A percentile compares a stretch with the other conserved stretches of the same genome.
These are phyloP conservation scores for Pseudisothecium myosuroides DNA, from an alignment of 225 moss, liverwort and hornwort species.

Conservation along the genomic window DNA sequence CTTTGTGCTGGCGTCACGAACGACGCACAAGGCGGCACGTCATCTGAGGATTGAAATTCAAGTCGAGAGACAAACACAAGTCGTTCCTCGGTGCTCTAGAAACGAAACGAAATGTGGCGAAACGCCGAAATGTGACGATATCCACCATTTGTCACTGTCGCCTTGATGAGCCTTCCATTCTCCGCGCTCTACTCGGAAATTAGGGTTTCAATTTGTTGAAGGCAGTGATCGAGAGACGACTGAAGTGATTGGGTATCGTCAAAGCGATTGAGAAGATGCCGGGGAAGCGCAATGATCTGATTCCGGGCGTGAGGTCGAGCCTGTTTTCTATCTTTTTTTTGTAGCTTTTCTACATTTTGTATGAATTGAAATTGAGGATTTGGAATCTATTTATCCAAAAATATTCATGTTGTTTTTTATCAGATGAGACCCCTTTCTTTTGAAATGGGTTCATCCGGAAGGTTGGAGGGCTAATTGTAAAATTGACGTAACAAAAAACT, in stretches of 20 bases:
- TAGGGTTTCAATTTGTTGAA: neutral
- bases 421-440: neutral
- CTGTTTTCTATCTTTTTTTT: neutral
- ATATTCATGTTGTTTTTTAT: neutral
- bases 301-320: neutral
- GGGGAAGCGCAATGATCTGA: neutral
- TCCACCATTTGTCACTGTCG: neutral
- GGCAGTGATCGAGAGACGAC: neutral
- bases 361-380: neutral
- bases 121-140: neutral
- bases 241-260: neutral
- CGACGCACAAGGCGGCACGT: neutral
- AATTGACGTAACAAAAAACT: neutral
- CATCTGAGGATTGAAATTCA: neutral
- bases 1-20: neutral
- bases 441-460: fast-evolving
- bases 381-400: neutral
- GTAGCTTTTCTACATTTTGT: neutral
- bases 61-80: neutral
- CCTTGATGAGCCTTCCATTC: neutral
- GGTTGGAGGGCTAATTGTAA: neutral
- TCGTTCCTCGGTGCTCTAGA: neutral
- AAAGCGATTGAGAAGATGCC: neutral
- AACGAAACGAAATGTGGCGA: neutral
- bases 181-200: neutral